These are phyloP conservation scores for Amanita pseudoporphyria DNA, from an alignment of 768 basidiomycete genomes.

Conservation along the genomic window DNA sequence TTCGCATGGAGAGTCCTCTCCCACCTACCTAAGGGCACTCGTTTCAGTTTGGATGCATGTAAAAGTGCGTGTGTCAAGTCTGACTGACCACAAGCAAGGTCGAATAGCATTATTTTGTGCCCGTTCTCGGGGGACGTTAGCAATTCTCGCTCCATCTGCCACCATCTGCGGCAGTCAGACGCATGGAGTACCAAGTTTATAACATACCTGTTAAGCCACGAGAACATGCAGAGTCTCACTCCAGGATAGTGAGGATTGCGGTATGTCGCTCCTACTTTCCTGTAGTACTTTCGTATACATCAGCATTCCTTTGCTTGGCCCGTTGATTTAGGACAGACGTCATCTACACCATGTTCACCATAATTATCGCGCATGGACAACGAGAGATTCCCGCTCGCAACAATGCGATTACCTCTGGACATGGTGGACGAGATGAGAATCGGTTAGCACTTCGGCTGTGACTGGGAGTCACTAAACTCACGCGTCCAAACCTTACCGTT, in stretches of 20 bases:
- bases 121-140: slow-evolving; percentile 9
- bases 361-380: slow-evolving; percentile 32
- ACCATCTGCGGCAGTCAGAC: slow-evolving; percentile 21
- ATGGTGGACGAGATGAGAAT: slow-evolving; percentile 29
- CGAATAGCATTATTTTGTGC: slow-evolving; percentile 33
- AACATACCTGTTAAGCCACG: slow-evolving; percentile 41
- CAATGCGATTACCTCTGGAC: slow-evolving; percentile 26
- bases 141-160: slow-evolving; percentile 23
- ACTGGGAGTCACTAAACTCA: too few relatives aligned
- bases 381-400: slow-evolving; percentile 24
- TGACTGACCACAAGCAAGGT: slow-evolving; percentile 46
- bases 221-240: slow-evolving; percentile 42
- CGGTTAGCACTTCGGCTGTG: too few relatives aligned
- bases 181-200: background rate
- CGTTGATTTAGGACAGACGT: slow-evolving; percentile 26
- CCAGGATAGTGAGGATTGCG: slow-evolving; percentile 69
- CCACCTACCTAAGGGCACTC: slow-evolving; percentile 20
- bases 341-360: slow-evolving; percentile 40
- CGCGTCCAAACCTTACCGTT: too few relatives aligned
- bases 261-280: slow-evolving; percentile 56
- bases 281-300: slow-evolving; percentile 40
- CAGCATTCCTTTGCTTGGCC: background rate
- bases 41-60: background rate
- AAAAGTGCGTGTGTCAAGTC: slow-evolving; percentile 13
- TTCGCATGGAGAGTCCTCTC: background rate